Evolutionary conservation across 2,329 filamentous ascomycete species (phyloP).

Genomic region (Pyricularia sp.): DNA sequence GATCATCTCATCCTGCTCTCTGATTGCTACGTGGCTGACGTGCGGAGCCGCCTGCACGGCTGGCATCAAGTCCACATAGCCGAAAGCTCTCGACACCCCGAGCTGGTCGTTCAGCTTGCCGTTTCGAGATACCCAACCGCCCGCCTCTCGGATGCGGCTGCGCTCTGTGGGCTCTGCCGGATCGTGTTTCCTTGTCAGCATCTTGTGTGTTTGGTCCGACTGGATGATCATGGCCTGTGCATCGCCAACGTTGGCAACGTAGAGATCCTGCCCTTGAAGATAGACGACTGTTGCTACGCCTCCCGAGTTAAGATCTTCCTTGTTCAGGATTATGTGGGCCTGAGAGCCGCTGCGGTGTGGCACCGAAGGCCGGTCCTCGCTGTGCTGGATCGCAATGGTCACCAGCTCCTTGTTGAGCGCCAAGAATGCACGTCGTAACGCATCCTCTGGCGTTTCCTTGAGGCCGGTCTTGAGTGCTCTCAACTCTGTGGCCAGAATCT

Average conservation of each 20-base stretch:
- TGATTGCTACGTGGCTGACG: constrained; percentile 67
- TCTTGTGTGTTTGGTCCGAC: constrained; percentile 72
- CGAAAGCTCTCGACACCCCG: constrained; percentile 88
- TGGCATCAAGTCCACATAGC: constrained; percentile 86
- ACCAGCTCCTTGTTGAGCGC: constrained; percentile 90
- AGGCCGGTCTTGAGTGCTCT: constrained; percentile 51
- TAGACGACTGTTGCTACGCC: constrained; percentile 90
- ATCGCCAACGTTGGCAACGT: constrained; percentile 91
- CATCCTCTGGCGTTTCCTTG: constrained; percentile 69
- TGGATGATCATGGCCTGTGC: constrained; percentile 93
- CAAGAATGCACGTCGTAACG: constrained; percentile 77
- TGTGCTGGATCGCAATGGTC: constrained; percentile 69
- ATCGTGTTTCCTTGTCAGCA: constrained; percentile 86
- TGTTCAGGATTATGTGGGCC: constrained; percentile 67
- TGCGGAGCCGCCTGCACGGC: constrained; percentile 87
- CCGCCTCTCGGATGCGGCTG: constrained; percentile 83
- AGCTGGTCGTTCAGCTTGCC: constrained; percentile 88
- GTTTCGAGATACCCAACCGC: constrained; percentile 90
- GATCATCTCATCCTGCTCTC: constrained; percentile 88
- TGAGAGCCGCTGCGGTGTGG: constrained; percentile 59
- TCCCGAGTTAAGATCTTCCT: constrained; percentile 83
- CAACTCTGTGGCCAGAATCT: constrained; percentile 74
- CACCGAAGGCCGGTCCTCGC: constrained; percentile 60
- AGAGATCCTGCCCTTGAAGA: constrained; percentile 80
- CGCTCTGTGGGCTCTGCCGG: constrained; percentile 79